A percentile compares a stretch with the other conserved stretches of the same genome.
These are phyloP conservation scores for Cadophora sp. DNA, from an alignment of 2,329 filamentous ascomycete species.

Conservation along the genomic window DNA sequence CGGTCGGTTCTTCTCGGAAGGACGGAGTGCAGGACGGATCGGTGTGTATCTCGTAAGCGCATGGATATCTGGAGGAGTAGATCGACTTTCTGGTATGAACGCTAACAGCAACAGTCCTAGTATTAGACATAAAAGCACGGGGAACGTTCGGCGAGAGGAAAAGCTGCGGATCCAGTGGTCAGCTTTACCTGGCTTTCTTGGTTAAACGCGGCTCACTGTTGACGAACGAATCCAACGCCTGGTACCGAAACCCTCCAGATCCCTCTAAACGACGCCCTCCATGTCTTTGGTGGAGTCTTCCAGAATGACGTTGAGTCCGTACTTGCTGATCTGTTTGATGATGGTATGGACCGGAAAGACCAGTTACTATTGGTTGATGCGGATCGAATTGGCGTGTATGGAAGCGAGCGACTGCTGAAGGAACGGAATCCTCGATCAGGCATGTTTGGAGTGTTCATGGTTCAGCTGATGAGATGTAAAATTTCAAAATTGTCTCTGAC, in stretches of 20 bases:
- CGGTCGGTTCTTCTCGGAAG: constrained; percentile 25
- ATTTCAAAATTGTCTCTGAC: not conserved
- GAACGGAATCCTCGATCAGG: constrained; percentile 26
- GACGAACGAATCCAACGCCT: constrained; percentile 19
- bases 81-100: not conserved
- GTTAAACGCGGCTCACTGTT: constrained; percentile 25
- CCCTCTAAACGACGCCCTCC: constrained; percentile 15
- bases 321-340: constrained; percentile 32
- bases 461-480: not conserved
- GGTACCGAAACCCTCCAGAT: constrained; percentile 3
- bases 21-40: constrained; percentile 25
- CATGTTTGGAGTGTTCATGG: constrained; percentile 33
- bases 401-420: constrained; percentile 24
- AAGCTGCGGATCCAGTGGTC: constrained; percentile 14
- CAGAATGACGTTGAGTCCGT: constrained; percentile 36
- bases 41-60: constrained; percentile 7
- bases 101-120: constrained; percentile 17
- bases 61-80: constrained; percentile 1
- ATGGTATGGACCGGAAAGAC: constrained; percentile 31
- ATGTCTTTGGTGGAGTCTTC: constrained; percentile 37
- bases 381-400: constrained; percentile 34
- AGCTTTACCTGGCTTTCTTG: not conserved
- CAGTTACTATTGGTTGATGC: constrained; percentile 33
- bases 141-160: constrained; percentile 10
- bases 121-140: not conserved